These are phyloP conservation scores for Lipomyces spencermartinsiae DNA, from an alignment of 805 yeast genomes.

Conservation along the genomic window DNA sequence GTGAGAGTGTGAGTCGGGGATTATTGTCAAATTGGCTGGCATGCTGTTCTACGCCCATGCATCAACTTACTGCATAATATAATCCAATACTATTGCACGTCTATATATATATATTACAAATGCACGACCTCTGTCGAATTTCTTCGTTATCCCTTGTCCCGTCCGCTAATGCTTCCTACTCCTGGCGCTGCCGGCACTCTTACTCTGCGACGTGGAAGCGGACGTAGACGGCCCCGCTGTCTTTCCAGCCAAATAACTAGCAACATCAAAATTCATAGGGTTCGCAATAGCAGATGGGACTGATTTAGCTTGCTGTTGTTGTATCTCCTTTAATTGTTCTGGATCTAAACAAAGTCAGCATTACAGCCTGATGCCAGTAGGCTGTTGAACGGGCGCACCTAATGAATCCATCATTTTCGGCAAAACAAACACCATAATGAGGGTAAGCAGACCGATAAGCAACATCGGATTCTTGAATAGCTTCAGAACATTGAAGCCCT, in stretches of 20 bases:
- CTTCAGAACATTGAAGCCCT: constrained; percentile 42
- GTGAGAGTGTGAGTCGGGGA: background rate
- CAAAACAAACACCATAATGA: constrained; percentile 45
- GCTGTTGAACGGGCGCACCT: constrained; percentile 33
- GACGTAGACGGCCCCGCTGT: constrained; percentile 17
- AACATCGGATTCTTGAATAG: constrained; percentile 49
- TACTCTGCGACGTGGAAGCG: background rate
- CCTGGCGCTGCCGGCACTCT: background rate
- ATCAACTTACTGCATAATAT: background rate
- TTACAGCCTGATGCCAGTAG: background rate
- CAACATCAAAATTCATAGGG: constrained; percentile 44
- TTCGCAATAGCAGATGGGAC: constrained; percentile 31
- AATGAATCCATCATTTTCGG: constrained; percentile 45
- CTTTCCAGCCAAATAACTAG: constrained; percentile 44
- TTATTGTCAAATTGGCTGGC: background rate
- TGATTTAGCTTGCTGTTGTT: constrained; percentile 40
- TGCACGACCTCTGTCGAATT: background rate
- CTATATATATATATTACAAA: background rate
- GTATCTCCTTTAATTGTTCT: constrained; percentile 46
- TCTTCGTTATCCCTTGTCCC: background rate
- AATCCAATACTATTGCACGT: background rate
- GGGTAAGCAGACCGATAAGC: constrained; percentile 44
- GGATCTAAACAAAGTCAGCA: constrained; percentile 39
- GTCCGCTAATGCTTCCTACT: background rate
- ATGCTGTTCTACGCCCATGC: background rate